These are phyloP conservation scores for Jackrogersella multiformis DNA, from an alignment of 495 filamentous ascomycete genomes.

Conservation along the genomic window DNA sequence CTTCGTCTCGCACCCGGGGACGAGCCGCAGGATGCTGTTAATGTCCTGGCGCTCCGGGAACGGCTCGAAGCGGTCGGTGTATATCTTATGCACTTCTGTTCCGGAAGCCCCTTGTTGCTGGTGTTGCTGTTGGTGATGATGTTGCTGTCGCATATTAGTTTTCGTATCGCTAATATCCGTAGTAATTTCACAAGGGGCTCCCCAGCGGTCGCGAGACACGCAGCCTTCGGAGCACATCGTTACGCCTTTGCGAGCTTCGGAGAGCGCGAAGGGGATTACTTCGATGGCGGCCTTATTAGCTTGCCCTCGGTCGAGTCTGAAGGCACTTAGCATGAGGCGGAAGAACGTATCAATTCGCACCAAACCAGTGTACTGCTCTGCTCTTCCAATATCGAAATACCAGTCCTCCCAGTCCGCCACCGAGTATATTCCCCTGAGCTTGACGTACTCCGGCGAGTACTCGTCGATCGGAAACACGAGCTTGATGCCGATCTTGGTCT, in stretches of 20 bases:
- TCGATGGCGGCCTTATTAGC: conserved; percentile 7
- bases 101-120: neutral
- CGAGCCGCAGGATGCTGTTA: conserved; percentile 13
- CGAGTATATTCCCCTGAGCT: conserved; percentile 13
- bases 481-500: neutral
- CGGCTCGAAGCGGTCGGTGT: conserved; percentile 19
- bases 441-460: neutral
- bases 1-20: conserved; percentile 9
- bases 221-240: conserved; percentile 23
- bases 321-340: conserved; percentile 14
- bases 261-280: conserved; percentile 17
- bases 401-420: neutral
- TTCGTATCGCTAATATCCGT: neutral
- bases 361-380: conserved; percentile 9
- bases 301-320: conserved; percentile 12
- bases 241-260: neutral
- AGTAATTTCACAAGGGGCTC: neutral
- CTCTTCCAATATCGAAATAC: neutral
- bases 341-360: conserved; percentile 17
- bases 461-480: neutral
- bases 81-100: neutral
- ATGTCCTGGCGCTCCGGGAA: conserved; percentile 12
- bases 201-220: conserved; percentile 7
- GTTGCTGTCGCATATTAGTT: neutral
- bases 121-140: neutral